Conservation (phyloP, 148 eudicot genomes). For the Chenopodium quinoa region DNA sequence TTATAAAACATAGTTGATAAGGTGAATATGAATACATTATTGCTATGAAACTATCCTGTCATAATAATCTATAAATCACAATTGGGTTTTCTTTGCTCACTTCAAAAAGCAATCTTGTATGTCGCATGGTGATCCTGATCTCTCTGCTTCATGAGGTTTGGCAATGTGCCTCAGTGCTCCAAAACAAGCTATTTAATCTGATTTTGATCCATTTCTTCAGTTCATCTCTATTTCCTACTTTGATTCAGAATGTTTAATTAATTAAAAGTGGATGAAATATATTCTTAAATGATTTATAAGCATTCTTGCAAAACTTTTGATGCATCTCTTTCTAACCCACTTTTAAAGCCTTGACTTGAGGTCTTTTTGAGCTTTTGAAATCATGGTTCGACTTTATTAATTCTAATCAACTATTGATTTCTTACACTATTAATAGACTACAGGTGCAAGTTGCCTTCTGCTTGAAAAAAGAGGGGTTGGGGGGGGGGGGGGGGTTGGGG, state of each 20-base stretch:
- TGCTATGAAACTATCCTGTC: not conserved
- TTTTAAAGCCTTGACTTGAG: not conserved
- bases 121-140: not conserved
- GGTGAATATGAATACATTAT: not conserved
- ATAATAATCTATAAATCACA: not conserved
- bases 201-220: not conserved
- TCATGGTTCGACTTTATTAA: not conserved
- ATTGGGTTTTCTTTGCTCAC: not conserved
- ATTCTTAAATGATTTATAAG: not conserved
- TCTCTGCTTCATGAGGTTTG: not conserved
- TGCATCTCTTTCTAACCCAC: not conserved
- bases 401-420: not conserved
- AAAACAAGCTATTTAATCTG: not conserved
- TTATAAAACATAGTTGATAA: not conserved
- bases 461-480: too few species aligned
- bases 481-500: too few species aligned
- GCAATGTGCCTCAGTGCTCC: not conserved
- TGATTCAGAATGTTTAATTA: not conserved
- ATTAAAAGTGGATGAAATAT: not conserved
- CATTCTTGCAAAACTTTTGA: not conserved
- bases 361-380: not conserved
- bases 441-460: not conserved
- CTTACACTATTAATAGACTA: not conserved
- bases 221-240: not conserved
- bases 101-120: not conserved